Evolutionary conservation across 805 yeast genomes (phyloP), one percentile per base, ranked within the genome.

Genomic region (Cyberlindnera bimundalis): DNA sequence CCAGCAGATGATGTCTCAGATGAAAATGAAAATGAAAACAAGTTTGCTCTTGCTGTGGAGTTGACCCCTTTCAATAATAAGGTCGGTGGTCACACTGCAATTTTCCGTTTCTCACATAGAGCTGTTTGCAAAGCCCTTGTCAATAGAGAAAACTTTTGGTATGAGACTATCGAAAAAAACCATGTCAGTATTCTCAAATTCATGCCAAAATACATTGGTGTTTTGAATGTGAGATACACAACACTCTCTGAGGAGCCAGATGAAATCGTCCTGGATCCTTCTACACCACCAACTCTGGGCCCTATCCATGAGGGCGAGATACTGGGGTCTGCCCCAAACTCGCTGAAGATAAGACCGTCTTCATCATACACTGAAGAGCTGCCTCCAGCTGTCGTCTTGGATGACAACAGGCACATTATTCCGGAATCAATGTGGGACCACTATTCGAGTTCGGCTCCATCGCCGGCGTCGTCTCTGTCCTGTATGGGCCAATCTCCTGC

Each of bases 31-130:
- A 58, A 53, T 9, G 60, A 55, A 6, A 58, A 65, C 6, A 65
- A 69, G 29, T 84, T 70, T 50, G 84, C 89, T 3, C 64, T 88
- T 23, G 85, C 96, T 1, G 96, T 90, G 1, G 97, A 91, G 59
- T 65, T 91, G 43, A 78, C 86, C 39, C 98, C 98, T 2, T 91
- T 90, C 64, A 81, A 82, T 41, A 89, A 93, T 59, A 89, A 86
- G 58, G 98, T 93, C 17, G 99, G 99, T 7, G 99, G 99, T 0
- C 99, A 93, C 60, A 91, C 97, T 0, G 97, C 97, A 2, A 89
- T 93, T 26, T 93, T 91, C 66, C 76, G 91, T 49, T 93, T 93
- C 59, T 84, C 95, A 5, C 85, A 81, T 51, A 71, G 86, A 43
- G 98, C 97, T 0, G 96, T 93, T 14, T 93, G 98, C 62, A 93